phyloP scores from a whole-genome alignment of 1,284 basidiomycete genomes.

The Inonotus obliquus region DNA sequence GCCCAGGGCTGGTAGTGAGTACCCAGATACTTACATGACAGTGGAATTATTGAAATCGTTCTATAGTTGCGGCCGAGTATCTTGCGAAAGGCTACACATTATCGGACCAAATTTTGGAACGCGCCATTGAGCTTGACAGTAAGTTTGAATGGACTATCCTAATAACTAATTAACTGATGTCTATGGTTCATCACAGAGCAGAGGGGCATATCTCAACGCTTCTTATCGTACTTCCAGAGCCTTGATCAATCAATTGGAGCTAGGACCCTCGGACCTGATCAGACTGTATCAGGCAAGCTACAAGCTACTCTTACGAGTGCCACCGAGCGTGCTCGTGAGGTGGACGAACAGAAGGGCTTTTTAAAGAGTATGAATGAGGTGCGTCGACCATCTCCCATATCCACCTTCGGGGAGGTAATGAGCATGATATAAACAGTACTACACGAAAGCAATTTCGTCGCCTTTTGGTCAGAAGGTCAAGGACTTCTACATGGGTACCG shows the following conservation, averaged over 20 bases:
- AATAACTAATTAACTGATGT: background rate
- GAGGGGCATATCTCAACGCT: constrained; percentile 82
- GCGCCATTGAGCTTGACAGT: constrained; percentile 88
- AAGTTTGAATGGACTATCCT: constrained; percentile 26
- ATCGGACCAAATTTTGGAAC: constrained; percentile 73
- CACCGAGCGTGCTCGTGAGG: constrained; percentile 59
- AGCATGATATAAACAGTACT: constrained; percentile 55
- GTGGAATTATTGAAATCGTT: background rate
- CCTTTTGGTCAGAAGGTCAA: constrained; percentile 74
- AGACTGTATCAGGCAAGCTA: constrained; percentile 72
- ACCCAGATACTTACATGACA: constrained; percentile 5
- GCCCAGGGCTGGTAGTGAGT: constrained; percentile 71
- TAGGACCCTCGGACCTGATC: constrained; percentile 63
- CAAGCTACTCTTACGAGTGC: constrained; percentile 58
- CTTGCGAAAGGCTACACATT: constrained; percentile 82
- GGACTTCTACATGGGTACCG: constrained; percentile 73
- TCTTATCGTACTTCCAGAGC: constrained; percentile 71
- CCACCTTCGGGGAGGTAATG: constrained; percentile 5
- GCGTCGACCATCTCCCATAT: constrained; percentile 23
- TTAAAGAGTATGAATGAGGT: constrained; percentile 66
- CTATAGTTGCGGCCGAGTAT: constrained; percentile 80
- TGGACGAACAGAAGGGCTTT: constrained; percentile 81
- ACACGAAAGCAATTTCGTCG: constrained; percentile 68
- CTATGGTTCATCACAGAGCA: constrained; percentile 44
- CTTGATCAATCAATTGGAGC: constrained; percentile 69